A percentile compares a stretch with the other conserved stretches of the same genome.
These are phyloP conservation scores for Stevia rebaudiana DNA, from an alignment of 140 eudicot species.

Conservation along the genomic window DNA sequence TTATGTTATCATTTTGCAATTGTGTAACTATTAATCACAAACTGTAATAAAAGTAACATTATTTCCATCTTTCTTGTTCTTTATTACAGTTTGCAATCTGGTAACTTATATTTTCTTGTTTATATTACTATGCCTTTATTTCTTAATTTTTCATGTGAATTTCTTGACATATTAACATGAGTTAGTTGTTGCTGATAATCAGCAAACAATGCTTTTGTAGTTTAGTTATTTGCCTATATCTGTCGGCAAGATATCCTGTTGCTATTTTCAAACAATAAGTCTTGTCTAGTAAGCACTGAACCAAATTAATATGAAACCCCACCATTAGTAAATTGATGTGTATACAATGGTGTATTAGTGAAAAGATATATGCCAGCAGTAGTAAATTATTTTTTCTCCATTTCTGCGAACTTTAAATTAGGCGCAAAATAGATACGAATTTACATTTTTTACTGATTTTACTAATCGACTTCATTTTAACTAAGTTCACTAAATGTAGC, in stretches of 20 bases:
- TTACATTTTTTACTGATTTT: background rate
- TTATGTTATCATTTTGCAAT: slow-evolving; percentile 11
- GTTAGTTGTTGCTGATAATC: background rate
- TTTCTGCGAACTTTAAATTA: background rate
- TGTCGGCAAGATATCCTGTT: slow-evolving; percentile 13
- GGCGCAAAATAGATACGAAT: background rate
- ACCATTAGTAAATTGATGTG: slow-evolving; percentile 19
- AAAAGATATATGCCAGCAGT: background rate
- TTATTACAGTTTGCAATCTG: background rate
- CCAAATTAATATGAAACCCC: slow-evolving; percentile 27
- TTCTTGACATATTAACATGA: slow-evolving; percentile 10
- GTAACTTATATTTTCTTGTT: background rate
- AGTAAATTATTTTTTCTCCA: background rate
- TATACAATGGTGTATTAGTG: background rate
- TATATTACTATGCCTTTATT: background rate
- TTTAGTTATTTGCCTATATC: slow-evolving; percentile 1
- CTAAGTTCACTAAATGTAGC: background rate
- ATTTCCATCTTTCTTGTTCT: background rate
- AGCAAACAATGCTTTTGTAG: background rate
- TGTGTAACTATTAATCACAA: slow-evolving; percentile 12
- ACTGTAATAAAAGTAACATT: background rate
- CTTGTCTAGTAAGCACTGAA: slow-evolving; percentile 24
- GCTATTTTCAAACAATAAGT: background rate
- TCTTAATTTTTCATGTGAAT: background rate
- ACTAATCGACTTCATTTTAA: background rate